Percentiles rank a stretch among this genome's conserved stretches.
Conservation (phyloP, 805 yeast genomes). For the Ogataea trehaloabstinens region DNA sequence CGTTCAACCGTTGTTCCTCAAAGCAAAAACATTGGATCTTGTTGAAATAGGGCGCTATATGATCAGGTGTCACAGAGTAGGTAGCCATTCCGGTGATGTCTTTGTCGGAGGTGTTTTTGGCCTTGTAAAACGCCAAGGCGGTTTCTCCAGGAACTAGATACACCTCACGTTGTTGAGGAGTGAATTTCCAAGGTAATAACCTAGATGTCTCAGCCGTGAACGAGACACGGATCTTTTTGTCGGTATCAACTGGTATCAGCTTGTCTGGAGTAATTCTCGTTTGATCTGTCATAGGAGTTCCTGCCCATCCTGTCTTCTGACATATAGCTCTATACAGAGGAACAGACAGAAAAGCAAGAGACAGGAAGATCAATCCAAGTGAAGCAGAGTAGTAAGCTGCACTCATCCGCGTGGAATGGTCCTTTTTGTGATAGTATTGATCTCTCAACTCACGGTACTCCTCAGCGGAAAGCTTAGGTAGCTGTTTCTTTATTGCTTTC, state of each 20-base stretch:
- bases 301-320: conserved; percentile 94
- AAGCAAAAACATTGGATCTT: conserved; percentile 98
- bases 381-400: conserved; percentile 66
- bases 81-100: conserved; percentile 99
- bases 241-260: conserved; percentile 82
- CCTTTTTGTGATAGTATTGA: conserved; percentile 24
- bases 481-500: conserved; percentile 10
- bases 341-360: conserved; percentile 85
- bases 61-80: conserved; percentile 93
- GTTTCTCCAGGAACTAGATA: conserved; percentile 95
- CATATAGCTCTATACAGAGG: conserved; percentile 91
- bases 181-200: conserved; percentile 89
- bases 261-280: conserved; percentile 81
- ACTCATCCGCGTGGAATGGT: conserved; percentile 43
- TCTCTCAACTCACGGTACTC: conserved; percentile 30
- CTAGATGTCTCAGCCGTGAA: conserved; percentile 93
- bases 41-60: conserved; percentile 93
- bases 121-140: conserved; percentile 92
- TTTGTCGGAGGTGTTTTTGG: conserved; percentile 78
- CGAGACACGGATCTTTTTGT: conserved; percentile 74
- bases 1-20: conserved; percentile 89
- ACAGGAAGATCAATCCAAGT: conserved; percentile 66
- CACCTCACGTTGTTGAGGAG: conserved; percentile 92
- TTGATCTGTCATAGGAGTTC: conserved; percentile 87
- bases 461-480: conserved; percentile 31